Percentiles rank a stretch among this genome's conserved stretches.
Conservation (phyloP, 352 stramenopile genomes). For the Phytophthora kernoviae region DNA sequence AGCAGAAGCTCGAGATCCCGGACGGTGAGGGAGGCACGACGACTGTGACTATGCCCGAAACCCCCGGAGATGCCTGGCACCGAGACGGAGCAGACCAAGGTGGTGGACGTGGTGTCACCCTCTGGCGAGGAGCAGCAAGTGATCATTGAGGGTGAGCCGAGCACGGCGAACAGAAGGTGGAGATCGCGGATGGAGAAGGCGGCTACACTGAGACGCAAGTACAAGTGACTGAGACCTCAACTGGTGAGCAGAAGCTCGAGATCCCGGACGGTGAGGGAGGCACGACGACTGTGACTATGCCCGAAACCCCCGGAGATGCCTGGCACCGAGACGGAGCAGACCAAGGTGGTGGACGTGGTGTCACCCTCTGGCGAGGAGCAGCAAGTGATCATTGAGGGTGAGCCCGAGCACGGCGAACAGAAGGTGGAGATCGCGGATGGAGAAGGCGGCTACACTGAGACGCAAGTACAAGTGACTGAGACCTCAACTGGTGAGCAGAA, state of each 20-base stretch:
- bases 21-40: background rate
- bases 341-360: background rate
- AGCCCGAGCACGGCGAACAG: background rate
- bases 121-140: constrained; percentile 5
- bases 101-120: background rate
- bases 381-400: background rate
- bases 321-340: background rate
- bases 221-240: background rate
- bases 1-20: background rate
- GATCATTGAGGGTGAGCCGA: constrained; percentile 3
- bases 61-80: too few species aligned
- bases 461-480: background rate
- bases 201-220: constrained; percentile 2
- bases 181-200: constrained; percentile 1
- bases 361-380: background rate
- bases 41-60: too few species aligned
- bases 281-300: background rate
- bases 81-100: background rate
- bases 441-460: background rate
- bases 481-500: background rate
- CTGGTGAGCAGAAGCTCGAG: background rate
- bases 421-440: background rate
- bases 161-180: constrained; percentile 1
- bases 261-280: background rate
- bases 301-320: too few species aligned